Conservation (phyloP, 768 basidiomycete genomes). For the Suillus cothurnatus region DNA sequence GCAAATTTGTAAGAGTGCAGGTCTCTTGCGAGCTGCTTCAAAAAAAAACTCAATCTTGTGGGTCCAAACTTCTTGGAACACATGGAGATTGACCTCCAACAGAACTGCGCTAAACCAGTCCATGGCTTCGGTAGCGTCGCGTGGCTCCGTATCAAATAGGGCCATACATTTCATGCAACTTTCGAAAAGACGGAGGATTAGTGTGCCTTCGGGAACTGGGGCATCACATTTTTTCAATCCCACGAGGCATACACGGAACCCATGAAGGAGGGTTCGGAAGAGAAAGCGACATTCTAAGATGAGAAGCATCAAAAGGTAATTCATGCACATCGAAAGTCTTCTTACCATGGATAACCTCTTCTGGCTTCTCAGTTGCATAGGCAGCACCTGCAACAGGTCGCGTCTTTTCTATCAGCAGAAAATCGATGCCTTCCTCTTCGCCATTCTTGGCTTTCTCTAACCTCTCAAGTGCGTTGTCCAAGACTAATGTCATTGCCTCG, state of each 20-base stretch:
- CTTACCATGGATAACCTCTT: slow-evolving; percentile 79
- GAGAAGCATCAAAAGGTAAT: slow-evolving; percentile 11
- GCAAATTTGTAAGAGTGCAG: slow-evolving; percentile 79
- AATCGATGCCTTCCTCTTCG: slow-evolving; percentile 47
- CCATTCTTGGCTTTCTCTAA: slow-evolving; percentile 47
- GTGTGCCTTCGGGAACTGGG: slow-evolving; percentile 78
- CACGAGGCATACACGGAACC: slow-evolving; percentile 77
- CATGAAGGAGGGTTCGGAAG: slow-evolving; percentile 87
- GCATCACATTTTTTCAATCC: slow-evolving; percentile 81
- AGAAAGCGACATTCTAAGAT: slow-evolving; percentile 78
- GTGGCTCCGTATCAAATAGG: slow-evolving; percentile 73
- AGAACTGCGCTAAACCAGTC: slow-evolving; percentile 80
- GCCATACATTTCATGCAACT: slow-evolving; percentile 83
- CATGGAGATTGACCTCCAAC: slow-evolving; percentile 82
- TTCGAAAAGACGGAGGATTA: slow-evolving; percentile 87
- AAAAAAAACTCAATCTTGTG: slow-evolving; percentile 92
- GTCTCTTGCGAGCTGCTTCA: slow-evolving; percentile 72
- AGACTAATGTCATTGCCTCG: slow-evolving; percentile 71
- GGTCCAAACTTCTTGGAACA: slow-evolving; percentile 97
- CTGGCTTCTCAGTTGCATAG: slow-evolving; percentile 80
- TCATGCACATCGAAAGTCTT: slow-evolving; percentile 8
- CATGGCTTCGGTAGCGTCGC: slow-evolving; percentile 75
- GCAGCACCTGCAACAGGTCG: slow-evolving; percentile 80
- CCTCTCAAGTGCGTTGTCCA: slow-evolving; percentile 49
- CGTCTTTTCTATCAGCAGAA: slow-evolving; percentile 77